Evolutionary conservation across 116 monocot genomes (phyloP), one percentile per base, ranked within the genome.

Genomic region (Trichopus zeylanicus): DNA sequence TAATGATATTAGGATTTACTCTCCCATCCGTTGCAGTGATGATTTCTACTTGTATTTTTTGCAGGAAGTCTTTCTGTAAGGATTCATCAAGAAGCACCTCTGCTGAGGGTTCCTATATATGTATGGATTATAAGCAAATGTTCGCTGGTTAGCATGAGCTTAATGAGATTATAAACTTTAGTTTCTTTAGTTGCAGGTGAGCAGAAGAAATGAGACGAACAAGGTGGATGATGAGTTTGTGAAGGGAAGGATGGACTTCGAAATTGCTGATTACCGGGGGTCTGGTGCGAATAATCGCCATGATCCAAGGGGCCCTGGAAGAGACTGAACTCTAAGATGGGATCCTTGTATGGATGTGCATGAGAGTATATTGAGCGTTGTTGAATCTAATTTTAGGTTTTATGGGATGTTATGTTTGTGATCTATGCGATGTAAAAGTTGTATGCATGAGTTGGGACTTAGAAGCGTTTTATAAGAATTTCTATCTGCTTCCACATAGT

Each of bases 281-380:
- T 89, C 89, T 20, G 84, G 78, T 12, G 69, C 89, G 7, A 89
- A 89, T 39, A 75, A 57, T 53, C 71, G 81, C 60, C 89, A 89
- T 67, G 77, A 72, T 55, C 89, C 89, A 48, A 76, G 46, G 49
- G 15, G 59, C 15, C 37, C 37, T 11, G 8, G 37, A 37, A 37
- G 15, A 1, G 21, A 63, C 62, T 52, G 65, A 26, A 56, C 27
- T n/a, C n/a, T n/a, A n/a, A n/a, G n/a, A n/a, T n/a, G n/a, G n/a
- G n/a, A n/a, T 11, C 0, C 12, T 37, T 37, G 15, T 8, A 2
- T 8, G 15, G 37, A 37, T 37, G 3, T 5, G 15, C 2, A 37
- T 37, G 2, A 15, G 37, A 37, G 37, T n/a, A n/a, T n/a, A n/a
- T n/a, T n/a, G n/a, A n/a, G n/a, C n/a, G n/a, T n/a, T n/a, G n/a